Evolutionary conservation across 495 filamentous ascomycete genomes (phyloP), one percentile per base, ranked within the genome.

Genomic region (Amphirosellinia nigrospora): DNA sequence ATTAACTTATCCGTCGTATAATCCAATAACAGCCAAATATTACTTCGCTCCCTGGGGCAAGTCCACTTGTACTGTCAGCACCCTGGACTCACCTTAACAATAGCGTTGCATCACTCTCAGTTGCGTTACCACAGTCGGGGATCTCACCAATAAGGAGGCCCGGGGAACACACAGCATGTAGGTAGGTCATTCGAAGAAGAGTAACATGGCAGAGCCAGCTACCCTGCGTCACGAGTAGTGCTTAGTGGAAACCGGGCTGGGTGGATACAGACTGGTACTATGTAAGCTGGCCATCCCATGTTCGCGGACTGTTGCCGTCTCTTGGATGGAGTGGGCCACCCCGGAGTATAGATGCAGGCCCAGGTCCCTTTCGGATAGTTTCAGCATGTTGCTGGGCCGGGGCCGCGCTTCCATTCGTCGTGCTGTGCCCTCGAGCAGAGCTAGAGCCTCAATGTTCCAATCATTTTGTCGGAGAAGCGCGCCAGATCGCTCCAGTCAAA

Each of bases 231-330:
- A 21, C 43, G 7, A 39, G 63, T 53, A 55, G 23, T 58, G 36
- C 48, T 58, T 55, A 58, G 50, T 56, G 48, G 50, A 66, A 66
- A 23, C 48, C 5, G 45, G 34, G 39, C 4, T 41, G 43, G 32
- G 56, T 69, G 66, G 66, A 61, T 69, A 61, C 41, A 11, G 34
- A 8, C 26, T 55, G 66, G 41, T 62, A 21, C 23, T 62, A 41
- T 48, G 66, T 48, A 69, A 43, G 56, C 64, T 69, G 36, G 50
- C 64, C 11, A 58, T 74, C 73, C 71, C 75, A 73, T 75, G 73
- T 69, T 77, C 75, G 75, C 75, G 71, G 75, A 77, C 64, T 71
- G 60, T 74, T 77, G 73, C 75, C 75, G 53, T 63, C 56, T 34
- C 63, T 52, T 32, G 38, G 48, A 72, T 38, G 68, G 46, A 72